A percentile compares a stretch with the other conserved stretches of the same genome.
phyloP scores from a whole-genome alignment of 73 alveolate species.

The Uronychia binucleata region DNA sequence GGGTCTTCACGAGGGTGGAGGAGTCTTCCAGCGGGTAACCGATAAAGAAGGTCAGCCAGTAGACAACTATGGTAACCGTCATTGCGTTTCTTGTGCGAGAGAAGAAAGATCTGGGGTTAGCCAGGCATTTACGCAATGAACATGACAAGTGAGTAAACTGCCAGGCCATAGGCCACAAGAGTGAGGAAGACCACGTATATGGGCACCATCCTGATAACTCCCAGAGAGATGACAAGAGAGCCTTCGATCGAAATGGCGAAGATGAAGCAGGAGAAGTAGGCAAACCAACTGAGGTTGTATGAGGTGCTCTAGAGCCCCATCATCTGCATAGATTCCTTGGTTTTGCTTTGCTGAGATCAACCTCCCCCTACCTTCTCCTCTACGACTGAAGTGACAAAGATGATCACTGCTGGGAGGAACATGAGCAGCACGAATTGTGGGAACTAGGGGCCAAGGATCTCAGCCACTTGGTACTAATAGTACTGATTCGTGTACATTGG shows the following conservation, averaged over 20 bases:
- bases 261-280: conserved; percentile 74
- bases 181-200: conserved; percentile 44
- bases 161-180: conserved; percentile 54
- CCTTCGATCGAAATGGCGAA: conserved; percentile 30
- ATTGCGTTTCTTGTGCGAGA: conserved; percentile 63
- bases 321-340: conserved; percentile 97
- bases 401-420: neutral
- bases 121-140: conserved; percentile 11
- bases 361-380: conserved; percentile 16
- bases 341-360: conserved; percentile 73
- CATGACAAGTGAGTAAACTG: conserved; percentile 53
- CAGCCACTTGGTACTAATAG: neutral
- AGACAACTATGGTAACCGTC: conserved; percentile 30
- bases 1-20: neutral
- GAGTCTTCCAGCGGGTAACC: conserved; percentile 48
- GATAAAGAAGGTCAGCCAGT: conserved; percentile 45
- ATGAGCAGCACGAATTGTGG: neutral
- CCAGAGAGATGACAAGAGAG: conserved; percentile 8
- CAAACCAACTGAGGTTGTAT: conserved; percentile 92
- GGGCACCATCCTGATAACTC: conserved; percentile 36
- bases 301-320: conserved; percentile 94
- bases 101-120: conserved; percentile 56
- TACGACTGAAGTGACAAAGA: neutral
- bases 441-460: too few relatives aligned
- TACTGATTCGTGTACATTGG: neutral